Evolutionary conservation across 2,329 filamentous ascomycete genomes (phyloP).

Genomic region (Fusarium annulatum): DNA sequence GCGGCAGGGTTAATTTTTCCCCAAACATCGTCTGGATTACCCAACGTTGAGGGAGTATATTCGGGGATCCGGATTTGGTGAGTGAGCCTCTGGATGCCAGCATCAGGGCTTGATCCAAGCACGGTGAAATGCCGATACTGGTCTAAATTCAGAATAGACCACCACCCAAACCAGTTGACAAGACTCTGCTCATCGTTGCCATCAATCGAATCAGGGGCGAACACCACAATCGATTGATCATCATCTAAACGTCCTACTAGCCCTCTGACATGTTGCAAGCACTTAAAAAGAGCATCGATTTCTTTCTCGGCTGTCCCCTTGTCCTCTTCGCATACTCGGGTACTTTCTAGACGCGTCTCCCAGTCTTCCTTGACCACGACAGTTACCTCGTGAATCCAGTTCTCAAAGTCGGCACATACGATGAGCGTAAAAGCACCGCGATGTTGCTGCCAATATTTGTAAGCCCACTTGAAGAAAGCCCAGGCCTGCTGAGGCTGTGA

Average conservation of each 20-base stretch:
- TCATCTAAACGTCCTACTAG: slow-evolving; percentile 32
- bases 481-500: slow-evolving; percentile 51
- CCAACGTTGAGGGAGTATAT: slow-evolving; percentile 50
- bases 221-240: slow-evolving; percentile 51
- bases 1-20: slow-evolving; percentile 7
- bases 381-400: slow-evolving; percentile 47
- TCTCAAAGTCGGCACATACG: slow-evolving; percentile 44
- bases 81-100: slow-evolving; percentile 35
- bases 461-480: slow-evolving; percentile 53
- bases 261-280: slow-evolving; percentile 29
- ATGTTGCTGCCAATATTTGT: slow-evolving; percentile 33
- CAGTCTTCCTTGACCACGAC: slow-evolving; percentile 29
- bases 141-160: slow-evolving; percentile 63
- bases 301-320: not conserved
- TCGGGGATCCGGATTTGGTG: slow-evolving; percentile 40
- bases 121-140: slow-evolving; percentile 66
- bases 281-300: slow-evolving; percentile 40
- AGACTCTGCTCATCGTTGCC: slow-evolving; percentile 71
- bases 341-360: not conserved
- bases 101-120: slow-evolving; percentile 57
- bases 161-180: slow-evolving; percentile 72
- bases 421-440: slow-evolving; percentile 42
- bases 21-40: slow-evolving; percentile 51
- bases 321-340: not conserved
- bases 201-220: slow-evolving; percentile 61